Evolutionary conservation across 2,329 filamentous ascomycete species (phyloP).

Genomic region (Botrytis byssoidea): DNA sequence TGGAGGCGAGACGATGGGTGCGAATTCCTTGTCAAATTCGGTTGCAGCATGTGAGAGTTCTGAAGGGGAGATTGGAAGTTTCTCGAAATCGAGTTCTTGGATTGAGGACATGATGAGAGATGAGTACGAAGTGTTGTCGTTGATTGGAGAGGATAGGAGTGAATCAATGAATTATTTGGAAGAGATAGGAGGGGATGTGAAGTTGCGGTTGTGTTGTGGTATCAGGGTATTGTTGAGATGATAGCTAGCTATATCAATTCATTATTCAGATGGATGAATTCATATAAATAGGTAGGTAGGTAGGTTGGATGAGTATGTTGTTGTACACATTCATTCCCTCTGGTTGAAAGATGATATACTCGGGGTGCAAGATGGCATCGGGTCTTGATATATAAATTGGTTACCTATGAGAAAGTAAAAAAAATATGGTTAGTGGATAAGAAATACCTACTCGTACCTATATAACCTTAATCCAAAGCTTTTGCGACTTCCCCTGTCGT

Average conservation of each 20-base stretch:
- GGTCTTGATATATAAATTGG: background rate
- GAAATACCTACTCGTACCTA: too few relatives aligned
- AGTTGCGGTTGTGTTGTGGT: background rate
- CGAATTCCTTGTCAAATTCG: constrained; percentile 27
- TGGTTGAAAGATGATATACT: background rate
- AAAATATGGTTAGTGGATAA: background rate
- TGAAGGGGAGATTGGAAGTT: background rate
- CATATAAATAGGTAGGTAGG: background rate
- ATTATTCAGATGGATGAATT: background rate
- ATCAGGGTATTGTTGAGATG: background rate
- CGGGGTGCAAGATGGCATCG: background rate
- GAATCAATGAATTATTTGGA: background rate
- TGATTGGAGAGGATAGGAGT: background rate
- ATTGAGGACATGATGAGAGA: constrained; percentile 3
- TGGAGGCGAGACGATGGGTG: constrained; percentile 25
- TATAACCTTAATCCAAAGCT: background rate
- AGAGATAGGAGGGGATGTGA: background rate
- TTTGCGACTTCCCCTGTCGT: background rate
- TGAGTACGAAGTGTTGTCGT: background rate
- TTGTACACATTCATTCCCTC: background rate
- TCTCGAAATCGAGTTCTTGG: background rate
- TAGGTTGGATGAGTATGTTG: background rate
- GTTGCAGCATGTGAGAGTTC: background rate
- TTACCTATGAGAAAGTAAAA: background rate
- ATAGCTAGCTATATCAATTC: background rate